Evolutionary conservation across 352 stramenopile species (phyloP).

Genomic region (Globisporangium solare): DNA sequence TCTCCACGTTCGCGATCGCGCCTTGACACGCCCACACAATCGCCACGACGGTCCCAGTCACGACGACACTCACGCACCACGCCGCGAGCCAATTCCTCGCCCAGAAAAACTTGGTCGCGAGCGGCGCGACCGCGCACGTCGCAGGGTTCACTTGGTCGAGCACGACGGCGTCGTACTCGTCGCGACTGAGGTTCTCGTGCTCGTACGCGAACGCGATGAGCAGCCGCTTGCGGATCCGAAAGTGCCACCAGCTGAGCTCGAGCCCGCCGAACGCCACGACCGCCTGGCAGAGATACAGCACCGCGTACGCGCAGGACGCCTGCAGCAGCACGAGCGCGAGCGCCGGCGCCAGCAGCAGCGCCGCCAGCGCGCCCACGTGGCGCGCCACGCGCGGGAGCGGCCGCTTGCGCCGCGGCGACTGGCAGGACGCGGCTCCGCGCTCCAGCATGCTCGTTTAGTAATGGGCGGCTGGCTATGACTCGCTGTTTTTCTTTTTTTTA

Average conservation of each 20-base stretch:
- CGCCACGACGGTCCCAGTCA: constrained; percentile 11
- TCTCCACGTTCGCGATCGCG: constrained; percentile 11
- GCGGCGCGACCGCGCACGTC: constrained; percentile 18
- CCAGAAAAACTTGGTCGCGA: constrained; percentile 24
- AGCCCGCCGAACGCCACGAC: constrained; percentile 31
- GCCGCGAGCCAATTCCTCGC: constrained; percentile 12
- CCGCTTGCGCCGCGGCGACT: neutral
- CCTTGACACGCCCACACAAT: constrained; percentile 7
- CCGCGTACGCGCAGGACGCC: constrained; percentile 20
- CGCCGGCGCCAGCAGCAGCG: constrained; percentile 21
- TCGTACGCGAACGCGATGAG: constrained; percentile 8
- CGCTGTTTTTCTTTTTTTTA: constrained; percentile 11
- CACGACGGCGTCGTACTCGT: constrained; percentile 20
- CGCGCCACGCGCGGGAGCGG: neutral
- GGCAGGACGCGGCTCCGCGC: neutral
- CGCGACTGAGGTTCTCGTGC: constrained; percentile 12
- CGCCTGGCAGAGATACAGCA: constrained; percentile 35
- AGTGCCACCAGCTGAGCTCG: constrained; percentile 60
- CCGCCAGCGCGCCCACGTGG: constrained; percentile 7
- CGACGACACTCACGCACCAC: constrained; percentile 10
- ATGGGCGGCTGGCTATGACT: no score
- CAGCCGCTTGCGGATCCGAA: constrained; percentile 54
- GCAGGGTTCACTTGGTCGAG: constrained; percentile 25
- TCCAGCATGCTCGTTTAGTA: neutral
- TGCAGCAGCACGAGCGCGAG: constrained; percentile 40